These are phyloP conservation scores for Verticillium zaregamsianum DNA, from an alignment of 2,329 filamentous ascomycete species.

Conservation along the genomic window DNA sequence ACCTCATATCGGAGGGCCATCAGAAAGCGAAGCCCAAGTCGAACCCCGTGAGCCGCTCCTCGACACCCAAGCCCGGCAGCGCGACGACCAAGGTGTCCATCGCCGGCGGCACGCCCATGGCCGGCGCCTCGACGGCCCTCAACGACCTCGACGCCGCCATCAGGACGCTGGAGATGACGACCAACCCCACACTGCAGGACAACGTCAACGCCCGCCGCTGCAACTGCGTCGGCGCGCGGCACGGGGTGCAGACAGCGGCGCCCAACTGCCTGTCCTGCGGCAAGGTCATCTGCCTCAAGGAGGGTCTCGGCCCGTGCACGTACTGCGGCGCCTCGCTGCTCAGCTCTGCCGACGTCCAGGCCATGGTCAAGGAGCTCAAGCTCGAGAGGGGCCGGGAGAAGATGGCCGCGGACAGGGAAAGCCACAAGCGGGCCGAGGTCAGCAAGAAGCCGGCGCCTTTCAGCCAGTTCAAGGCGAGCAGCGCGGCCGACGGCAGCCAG, in stretches of 20 bases:
- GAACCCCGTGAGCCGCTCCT: constrained; percentile 46
- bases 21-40: constrained; percentile 55
- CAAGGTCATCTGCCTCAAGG: constrained; percentile 91
- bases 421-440: constrained; percentile 63
- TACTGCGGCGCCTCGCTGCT: constrained; percentile 78
- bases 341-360: constrained; percentile 68
- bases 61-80: constrained; percentile 47
- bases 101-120: constrained; percentile 75
- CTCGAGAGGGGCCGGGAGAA: constrained; percentile 84
- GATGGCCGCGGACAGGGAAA: constrained; percentile 74
- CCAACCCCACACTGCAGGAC: constrained; percentile 67
- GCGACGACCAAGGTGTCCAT: constrained; percentile 63
- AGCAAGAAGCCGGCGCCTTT: constrained; percentile 58
- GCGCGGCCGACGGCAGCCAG: constrained; percentile 23
- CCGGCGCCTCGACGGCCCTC: constrained; percentile 71
- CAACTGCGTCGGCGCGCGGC: constrained; percentile 81
- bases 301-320: constrained; percentile 90
- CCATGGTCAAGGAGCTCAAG: constrained; percentile 78
- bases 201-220: constrained; percentile 64
- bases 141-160: constrained; percentile 77
- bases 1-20: constrained; percentile 72
- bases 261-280: constrained; percentile 92
- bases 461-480: constrained; percentile 35
- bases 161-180: constrained; percentile 82
- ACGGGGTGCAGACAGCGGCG: constrained; percentile 83